These are phyloP conservation scores for Yamadazyma ubonensis DNA, from an alignment of 805 yeast genomes.

Conservation along the genomic window DNA sequence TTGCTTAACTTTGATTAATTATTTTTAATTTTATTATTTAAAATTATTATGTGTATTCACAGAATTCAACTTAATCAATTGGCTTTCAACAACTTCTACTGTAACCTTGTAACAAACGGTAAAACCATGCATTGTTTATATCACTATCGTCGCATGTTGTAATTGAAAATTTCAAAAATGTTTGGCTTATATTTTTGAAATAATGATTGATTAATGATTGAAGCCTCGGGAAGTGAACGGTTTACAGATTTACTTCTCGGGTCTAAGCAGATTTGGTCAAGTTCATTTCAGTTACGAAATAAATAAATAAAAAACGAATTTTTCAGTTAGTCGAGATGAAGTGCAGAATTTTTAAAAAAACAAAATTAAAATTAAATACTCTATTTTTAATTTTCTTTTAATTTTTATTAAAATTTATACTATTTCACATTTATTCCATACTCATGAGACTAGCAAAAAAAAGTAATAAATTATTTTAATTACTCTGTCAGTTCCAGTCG, in stretches of 20 bases:
- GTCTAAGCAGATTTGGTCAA: no score
- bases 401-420: background rate
- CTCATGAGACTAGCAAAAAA: conserved; percentile 2
- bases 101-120: background rate
- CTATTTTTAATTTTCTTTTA: background rate
- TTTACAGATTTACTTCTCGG: no score
- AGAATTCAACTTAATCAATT: no score
- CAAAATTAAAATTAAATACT: background rate
- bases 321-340: background rate
- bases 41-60: no score
- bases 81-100: background rate
- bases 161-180: background rate
- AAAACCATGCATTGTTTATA: background rate
- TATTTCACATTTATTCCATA: conserved; percentile 6
- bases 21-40: no score
- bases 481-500: conserved; percentile 2
- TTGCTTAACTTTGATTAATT: no score
- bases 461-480: conserved; percentile 1
- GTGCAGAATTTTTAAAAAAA: no score
- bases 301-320: no score
- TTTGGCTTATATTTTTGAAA: no score
- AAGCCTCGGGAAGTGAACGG: no score
- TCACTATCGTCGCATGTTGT: background rate
- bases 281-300: no score
- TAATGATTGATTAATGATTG: no score